Base-by-base conservation (phyloP, 169 alveolate genomes). In the Eimeria tenella region DNA sequence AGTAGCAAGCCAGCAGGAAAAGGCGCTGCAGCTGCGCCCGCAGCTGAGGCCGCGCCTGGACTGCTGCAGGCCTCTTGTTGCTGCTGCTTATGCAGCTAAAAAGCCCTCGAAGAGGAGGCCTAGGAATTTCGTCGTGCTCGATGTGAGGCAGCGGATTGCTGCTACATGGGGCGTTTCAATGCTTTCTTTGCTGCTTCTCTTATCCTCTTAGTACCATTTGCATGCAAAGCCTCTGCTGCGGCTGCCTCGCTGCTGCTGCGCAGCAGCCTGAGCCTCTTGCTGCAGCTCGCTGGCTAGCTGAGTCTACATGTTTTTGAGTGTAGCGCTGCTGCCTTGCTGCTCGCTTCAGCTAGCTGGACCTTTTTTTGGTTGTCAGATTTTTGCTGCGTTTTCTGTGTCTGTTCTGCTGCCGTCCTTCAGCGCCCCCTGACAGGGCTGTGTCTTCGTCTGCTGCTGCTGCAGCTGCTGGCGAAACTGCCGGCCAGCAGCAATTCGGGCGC, bases 361-460 rank as follows among this genome's bases (percentile, higher is more conserved):
- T 56, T 56, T 7, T 13, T 56, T 7, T 56, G 65, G 65, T 13
- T 58, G 11, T 17, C 11, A 58, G 4, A 0, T 17, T 58, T 58
- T 58, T 17, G 21, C 21, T 71, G 42, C 42, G 23, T 21, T n/a
- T 21, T 71, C 55, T 71, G 7, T 71, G 56, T 71, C 17, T 71
- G 56, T 21, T 13, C n/a, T 68, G 77, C 77, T 68, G n/a, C 42
- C 3, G 49, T 68, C 49, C 31, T 50, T 31, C 86, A 75, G 86
- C 15, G 86, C 42, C 86, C 86, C 60, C 42, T 75, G 10, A 75
- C 86, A 7, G 86, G 86, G n/a, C 42, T 75, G 6, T 75, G 86
- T 50, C 63, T 31, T 5, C 63, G 60, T 13, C 25, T 75, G 42
- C 23, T 42, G 8, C 25, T 75, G 63, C 17, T 5, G 31, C 25